Percentiles rank a stretch among this genome's conserved stretches.
phyloP scores from a whole-genome alignment of 345 rosid species.

The Ceriops zippeliana region DNA sequence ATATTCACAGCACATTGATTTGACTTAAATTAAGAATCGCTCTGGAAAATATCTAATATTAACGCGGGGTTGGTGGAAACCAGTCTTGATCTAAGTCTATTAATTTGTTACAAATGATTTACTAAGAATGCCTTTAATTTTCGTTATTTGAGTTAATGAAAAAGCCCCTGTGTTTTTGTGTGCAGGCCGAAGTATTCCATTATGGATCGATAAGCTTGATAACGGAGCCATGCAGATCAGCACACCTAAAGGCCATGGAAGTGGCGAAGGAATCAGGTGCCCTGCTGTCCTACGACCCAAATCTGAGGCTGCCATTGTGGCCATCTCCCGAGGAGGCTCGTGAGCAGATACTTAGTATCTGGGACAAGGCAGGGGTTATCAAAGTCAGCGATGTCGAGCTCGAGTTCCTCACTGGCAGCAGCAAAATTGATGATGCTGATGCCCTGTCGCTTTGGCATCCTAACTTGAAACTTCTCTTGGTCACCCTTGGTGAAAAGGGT shows the following conservation, averaged over 20 bases:
- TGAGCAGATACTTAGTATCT: slow-evolving; percentile 80
- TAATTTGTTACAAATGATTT: no score
- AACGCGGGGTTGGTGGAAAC: no score
- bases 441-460: slow-evolving; percentile 90
- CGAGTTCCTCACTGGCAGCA: slow-evolving; percentile 83
- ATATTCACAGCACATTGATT: neutral
- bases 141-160: neutral
- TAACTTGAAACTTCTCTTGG: slow-evolving; percentile 74
- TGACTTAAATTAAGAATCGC: no score
- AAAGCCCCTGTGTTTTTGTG: neutral
- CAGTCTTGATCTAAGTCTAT: no score
- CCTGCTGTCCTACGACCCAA: slow-evolving; percentile 90
- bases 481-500: slow-evolving; percentile 93
- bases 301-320: slow-evolving; percentile 88
- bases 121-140: neutral
- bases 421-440: slow-evolving; percentile 64
- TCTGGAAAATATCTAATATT: no score
- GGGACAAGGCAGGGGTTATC: slow-evolving; percentile 96
- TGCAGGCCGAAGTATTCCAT: slow-evolving; percentile 82
- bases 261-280: slow-evolving; percentile 90
- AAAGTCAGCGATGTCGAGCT: slow-evolving; percentile 96
- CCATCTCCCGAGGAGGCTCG: slow-evolving; percentile 88
- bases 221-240: slow-evolving; percentile 97
- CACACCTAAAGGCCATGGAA: slow-evolving; percentile 86
- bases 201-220: slow-evolving; percentile 97